A percentile compares a stretch with the other conserved stretches of the same genome.
phyloP scores from a whole-genome alignment of 2,329 filamentous ascomycete species.

The Microsporum audouinii region DNA sequence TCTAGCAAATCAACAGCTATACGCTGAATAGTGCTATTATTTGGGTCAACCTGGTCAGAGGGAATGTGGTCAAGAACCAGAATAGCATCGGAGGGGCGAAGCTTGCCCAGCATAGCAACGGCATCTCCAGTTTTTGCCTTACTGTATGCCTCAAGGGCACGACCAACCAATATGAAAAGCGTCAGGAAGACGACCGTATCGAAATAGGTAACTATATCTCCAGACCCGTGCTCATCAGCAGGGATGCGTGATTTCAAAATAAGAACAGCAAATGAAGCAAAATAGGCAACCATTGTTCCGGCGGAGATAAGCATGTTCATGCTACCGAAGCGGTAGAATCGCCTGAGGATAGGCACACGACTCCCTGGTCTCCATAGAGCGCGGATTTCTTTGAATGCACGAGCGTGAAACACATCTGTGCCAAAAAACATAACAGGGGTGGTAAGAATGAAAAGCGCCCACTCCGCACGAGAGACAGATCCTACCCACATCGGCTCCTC shows the following conservation, averaged over 20 bases:
- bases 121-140: slow-evolving; percentile 84
- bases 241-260: slow-evolving; percentile 43
- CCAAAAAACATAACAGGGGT: slow-evolving; percentile 81
- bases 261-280: slow-evolving; percentile 69
- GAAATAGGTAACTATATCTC: slow-evolving; percentile 60
- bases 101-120: slow-evolving; percentile 63
- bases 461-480: slow-evolving; percentile 60
- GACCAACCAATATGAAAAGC: slow-evolving; percentile 63
- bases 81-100: slow-evolving; percentile 65
- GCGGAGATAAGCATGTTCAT: slow-evolving; percentile 93
- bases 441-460: slow-evolving; percentile 67
- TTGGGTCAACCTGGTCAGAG: slow-evolving; percentile 9
- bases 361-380: slow-evolving; percentile 68
- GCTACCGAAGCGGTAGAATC: slow-evolving; percentile 87
- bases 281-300: slow-evolving; percentile 76
- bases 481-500: slow-evolving; percentile 61
- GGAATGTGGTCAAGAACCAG: slow-evolving; percentile 39
- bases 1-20: slow-evolving; percentile 60
- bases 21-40: slow-evolving; percentile 24
- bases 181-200: slow-evolving; percentile 89
- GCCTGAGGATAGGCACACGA: slow-evolving; percentile 56
- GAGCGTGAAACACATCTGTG: slow-evolving; percentile 71
- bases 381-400: slow-evolving; percentile 66
- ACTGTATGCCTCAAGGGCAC: slow-evolving; percentile 63
- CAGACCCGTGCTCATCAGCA: slow-evolving; percentile 32